phyloP scores from a whole-genome alignment of 768 basidiomycete species.

The Crucibulum laeve region DNA sequence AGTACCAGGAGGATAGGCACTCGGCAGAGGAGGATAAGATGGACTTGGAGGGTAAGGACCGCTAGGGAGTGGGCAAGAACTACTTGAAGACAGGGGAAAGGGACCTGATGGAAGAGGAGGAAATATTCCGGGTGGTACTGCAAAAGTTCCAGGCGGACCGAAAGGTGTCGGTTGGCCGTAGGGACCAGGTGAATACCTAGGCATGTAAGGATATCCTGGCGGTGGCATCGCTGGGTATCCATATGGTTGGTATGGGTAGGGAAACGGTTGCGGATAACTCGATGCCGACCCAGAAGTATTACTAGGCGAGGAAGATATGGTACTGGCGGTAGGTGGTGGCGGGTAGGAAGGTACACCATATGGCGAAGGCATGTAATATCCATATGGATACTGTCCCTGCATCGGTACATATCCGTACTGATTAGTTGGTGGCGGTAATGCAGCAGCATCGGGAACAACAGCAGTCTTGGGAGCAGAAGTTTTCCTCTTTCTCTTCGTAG shows the following conservation, averaged over 20 bases:
- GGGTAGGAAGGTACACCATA: slow-evolving; percentile 22
- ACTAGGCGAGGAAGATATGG: slow-evolving; percentile 9
- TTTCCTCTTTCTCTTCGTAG: not conserved
- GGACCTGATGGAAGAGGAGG: too few relatives aligned
- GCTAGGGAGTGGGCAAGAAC: too few relatives aligned
- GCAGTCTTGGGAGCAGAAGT: not conserved
- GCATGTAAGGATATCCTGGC: slow-evolving; percentile 12
- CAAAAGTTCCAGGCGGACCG: slow-evolving; percentile 1
- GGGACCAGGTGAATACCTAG: slow-evolving; percentile 7
- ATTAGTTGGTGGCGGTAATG: slow-evolving; percentile 5
- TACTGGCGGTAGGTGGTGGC: slow-evolving; percentile 3
- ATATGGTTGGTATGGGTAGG: slow-evolving; percentile 13
- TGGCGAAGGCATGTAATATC: slow-evolving; percentile 34
- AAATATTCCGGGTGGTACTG: not conserved
- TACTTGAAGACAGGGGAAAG: too few relatives aligned
- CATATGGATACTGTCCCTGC: slow-evolving; percentile 16
- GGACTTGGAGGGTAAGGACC: too few relatives aligned
- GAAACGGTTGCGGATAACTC: slow-evolving; percentile 11
- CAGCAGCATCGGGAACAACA: not conserved
- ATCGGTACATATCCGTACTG: slow-evolving; percentile 12
- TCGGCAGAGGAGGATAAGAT: too few relatives aligned
- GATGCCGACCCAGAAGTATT: too few relatives aligned
- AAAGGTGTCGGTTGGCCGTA: slow-evolving; percentile 5
- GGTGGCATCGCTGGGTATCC: slow-evolving; percentile 7
- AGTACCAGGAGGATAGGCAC: not conserved